Percentiles rank a stretch among this genome's conserved stretches.
phyloP scores from a whole-genome alignment of 2,329 filamentous ascomycete species.

The Tolypocladium tundrense region DNA sequence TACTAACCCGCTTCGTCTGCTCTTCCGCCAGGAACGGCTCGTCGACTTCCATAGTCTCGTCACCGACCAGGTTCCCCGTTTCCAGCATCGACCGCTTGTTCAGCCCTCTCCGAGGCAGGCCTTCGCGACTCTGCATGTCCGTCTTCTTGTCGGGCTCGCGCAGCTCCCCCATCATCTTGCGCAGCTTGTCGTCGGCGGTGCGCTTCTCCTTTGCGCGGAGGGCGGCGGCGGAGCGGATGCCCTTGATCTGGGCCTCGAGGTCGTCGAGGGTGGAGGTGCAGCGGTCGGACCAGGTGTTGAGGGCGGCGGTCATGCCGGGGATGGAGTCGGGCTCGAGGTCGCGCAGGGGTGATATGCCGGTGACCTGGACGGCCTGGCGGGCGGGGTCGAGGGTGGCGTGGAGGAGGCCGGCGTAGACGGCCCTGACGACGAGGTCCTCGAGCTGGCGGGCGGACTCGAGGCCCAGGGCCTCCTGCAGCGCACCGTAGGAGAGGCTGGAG shows the following conservation, averaged over 20 bases:
- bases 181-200: slow-evolving; percentile 35
- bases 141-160: slow-evolving; percentile 29
- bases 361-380: slow-evolving; percentile 63
- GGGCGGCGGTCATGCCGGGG: slow-evolving; percentile 53
- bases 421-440: slow-evolving; percentile 76
- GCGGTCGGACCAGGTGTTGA: slow-evolving; percentile 67
- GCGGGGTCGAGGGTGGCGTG: slow-evolving; percentile 75
- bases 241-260: slow-evolving; percentile 64
- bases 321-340: slow-evolving; percentile 71
- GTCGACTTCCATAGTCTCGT: slow-evolving; percentile 47
- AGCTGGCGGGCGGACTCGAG: slow-evolving; percentile 60
- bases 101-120: slow-evolving; percentile 13
- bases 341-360: slow-evolving; percentile 72
- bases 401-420: slow-evolving; percentile 78
- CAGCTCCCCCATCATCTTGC: slow-evolving; percentile 36
- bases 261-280: slow-evolving; percentile 65
- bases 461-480: slow-evolving; percentile 56
- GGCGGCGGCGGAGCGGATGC: slow-evolving; percentile 50
- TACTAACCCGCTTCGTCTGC: slow-evolving; percentile 39
- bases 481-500: slow-evolving; percentile 60
- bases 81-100: slow-evolving; percentile 31
- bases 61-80: slow-evolving; percentile 29
- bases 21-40: slow-evolving; percentile 37
- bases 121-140: slow-evolving; percentile 13
- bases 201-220: slow-evolving; percentile 39